Evolutionary conservation across 192 early-diverging fungal genomes (phyloP).

Genomic region (Anaeromyces robustus): DNA sequence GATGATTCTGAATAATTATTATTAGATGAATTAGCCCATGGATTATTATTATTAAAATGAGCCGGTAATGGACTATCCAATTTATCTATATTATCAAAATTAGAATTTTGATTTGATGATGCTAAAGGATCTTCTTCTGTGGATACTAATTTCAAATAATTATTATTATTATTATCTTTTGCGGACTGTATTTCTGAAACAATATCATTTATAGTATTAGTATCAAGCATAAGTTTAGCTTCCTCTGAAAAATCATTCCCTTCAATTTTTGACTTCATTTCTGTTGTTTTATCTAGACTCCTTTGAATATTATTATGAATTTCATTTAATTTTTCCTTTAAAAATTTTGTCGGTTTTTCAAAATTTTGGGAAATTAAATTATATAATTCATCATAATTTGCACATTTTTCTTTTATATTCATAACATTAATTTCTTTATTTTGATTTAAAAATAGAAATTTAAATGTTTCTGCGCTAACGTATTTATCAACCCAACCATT

Average conservation of each 20-base stretch:
- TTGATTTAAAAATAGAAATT: neutral
- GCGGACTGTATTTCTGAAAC: neutral
- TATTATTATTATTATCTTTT: neutral
- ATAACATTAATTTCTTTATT: neutral
- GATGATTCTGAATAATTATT: neutral
- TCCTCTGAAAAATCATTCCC: neutral
- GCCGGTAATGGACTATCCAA: neutral
- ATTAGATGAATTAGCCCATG: neutral
- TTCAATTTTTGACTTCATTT: neutral
- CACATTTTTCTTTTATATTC: neutral
- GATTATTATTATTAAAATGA: neutral
- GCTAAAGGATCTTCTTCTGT: neutral
- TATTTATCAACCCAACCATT: neutral
- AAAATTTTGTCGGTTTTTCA: neutral
- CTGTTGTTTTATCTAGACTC: neutral
- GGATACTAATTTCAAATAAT: neutral
- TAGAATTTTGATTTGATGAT: neutral
- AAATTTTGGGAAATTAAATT: neutral
- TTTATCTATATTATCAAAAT: neutral
- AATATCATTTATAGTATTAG: neutral
- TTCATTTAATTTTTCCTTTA: neutral
- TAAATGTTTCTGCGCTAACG: neutral
- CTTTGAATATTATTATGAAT: neutral
- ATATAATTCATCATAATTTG: neutral
- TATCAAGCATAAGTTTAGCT: neutral